Conservation (phyloP, 75 land plant species). For the Picea glauca region DNA sequence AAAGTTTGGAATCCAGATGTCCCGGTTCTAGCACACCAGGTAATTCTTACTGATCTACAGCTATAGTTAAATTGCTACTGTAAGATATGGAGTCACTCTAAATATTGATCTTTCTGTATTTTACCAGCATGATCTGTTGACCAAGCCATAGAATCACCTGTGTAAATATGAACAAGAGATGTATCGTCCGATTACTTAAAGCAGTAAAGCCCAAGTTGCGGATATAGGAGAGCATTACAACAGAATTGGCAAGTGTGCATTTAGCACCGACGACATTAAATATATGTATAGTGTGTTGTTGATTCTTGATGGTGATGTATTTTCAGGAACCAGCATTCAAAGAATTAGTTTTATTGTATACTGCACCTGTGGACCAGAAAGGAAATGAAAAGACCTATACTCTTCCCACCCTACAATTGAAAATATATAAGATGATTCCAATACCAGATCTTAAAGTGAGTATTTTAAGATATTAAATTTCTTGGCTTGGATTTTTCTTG, state of each 20-base stretch:
- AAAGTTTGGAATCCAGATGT: background rate
- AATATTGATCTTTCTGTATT: background rate
- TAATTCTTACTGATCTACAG: background rate
- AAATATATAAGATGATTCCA: conserved; percentile 84
- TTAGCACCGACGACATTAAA: background rate
- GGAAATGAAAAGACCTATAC: conserved; percentile 20
- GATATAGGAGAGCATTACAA: background rate
- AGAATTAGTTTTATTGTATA: conserved; percentile 80
- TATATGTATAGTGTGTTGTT: background rate
- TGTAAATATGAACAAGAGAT: background rate
- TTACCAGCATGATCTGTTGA: background rate
- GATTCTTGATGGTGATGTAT: background rate
- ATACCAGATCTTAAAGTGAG: conserved; percentile 90
- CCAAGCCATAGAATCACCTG: background rate
- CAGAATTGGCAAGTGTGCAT: background rate
- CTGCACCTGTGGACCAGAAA: conserved; percentile 17
- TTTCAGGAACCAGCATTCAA: conserved; percentile 90
- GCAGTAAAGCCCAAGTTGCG: background rate
- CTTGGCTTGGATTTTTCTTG: background rate
- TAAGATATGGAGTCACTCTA: background rate
- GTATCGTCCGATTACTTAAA: background rate
- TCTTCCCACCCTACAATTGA: conserved; percentile 50
- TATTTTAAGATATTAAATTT: conserved; percentile 4
- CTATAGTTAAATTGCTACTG: background rate
- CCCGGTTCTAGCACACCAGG: background rate